Evolutionary conservation across 2,329 filamentous ascomycete genomes (phyloP).

Genomic region (Davidsoniella virescens): DNA sequence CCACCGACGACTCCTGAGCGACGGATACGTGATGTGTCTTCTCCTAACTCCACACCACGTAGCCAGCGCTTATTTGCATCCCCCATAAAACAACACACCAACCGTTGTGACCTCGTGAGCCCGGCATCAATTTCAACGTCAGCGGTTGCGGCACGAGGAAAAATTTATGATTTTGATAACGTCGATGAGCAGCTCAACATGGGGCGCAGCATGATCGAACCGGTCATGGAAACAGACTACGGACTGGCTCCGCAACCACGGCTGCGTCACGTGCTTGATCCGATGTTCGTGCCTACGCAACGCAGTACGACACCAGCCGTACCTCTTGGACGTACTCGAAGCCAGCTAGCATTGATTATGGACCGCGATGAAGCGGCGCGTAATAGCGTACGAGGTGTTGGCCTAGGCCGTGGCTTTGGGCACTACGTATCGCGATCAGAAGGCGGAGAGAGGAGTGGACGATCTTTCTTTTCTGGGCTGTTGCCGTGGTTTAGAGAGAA

Average conservation of each 20-base stretch:
- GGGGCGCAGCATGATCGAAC: constrained; percentile 8
- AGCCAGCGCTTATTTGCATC: constrained; percentile 5
- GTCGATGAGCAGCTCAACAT: constrained; percentile 14
- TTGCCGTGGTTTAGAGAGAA: constrained; percentile 4
- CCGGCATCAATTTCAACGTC: constrained; percentile 18
- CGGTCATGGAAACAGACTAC: constrained; percentile 15
- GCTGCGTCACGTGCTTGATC: constrained; percentile 20
- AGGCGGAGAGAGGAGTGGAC: neutral
- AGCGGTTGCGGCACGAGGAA: constrained; percentile 27
- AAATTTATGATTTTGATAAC: constrained; percentile 26
- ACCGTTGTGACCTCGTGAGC: neutral
- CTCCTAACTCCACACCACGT: neutral
- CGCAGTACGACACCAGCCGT: constrained; percentile 29
- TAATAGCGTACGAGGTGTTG: neutral
- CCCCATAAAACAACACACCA: constrained; percentile 1
- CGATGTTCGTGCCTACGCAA: constrained; percentile 32
- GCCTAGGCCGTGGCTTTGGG: neutral
- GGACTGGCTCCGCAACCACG: constrained; percentile 16
- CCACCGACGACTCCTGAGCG: neutral
- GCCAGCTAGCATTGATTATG: constrained; percentile 40
- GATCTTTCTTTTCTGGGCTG: constrained; percentile 2
- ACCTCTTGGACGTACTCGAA: constrained; percentile 41
- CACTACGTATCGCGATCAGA: neutral
- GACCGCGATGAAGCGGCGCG: constrained; percentile 30
- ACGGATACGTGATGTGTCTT: neutral